Conservation (phyloP, 305 asterid genomes). For the Solanum aculeatissimum region DNA sequence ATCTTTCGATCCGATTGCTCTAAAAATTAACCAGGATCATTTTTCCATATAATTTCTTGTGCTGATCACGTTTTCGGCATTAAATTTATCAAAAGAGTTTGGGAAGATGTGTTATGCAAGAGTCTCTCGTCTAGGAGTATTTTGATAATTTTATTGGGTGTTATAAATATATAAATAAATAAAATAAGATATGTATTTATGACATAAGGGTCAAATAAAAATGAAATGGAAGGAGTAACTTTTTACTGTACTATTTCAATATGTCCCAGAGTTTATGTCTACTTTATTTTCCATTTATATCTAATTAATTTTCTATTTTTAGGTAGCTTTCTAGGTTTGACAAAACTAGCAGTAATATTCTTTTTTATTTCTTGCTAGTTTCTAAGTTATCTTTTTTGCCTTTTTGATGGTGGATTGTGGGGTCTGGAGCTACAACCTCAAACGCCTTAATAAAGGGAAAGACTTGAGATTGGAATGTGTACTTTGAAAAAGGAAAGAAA, state of each 20-base stretch:
- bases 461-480: not conserved
- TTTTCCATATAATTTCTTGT: too few species aligned
- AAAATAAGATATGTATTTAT: too few species aligned
- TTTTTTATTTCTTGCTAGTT: not conserved
- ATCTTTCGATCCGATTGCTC: too few species aligned
- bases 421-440: not conserved
- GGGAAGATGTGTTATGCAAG: too few species aligned
- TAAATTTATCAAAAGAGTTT: too few species aligned
- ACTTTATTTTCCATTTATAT: not conserved
- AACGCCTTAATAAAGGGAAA: not conserved
- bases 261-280: not conserved
- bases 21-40: too few species aligned
- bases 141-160: too few species aligned
- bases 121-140: too few species aligned
- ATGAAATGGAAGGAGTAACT: not conserved
- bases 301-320: not conserved
- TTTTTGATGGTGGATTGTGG: not conserved
- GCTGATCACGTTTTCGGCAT: too few species aligned
- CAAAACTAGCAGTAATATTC: not conserved
- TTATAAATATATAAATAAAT: too few species aligned
- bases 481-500: not conserved
- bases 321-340: not conserved
- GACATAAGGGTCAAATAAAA: not conserved
- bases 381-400: not conserved
- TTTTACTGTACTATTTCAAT: not conserved